Base-by-base conservation (phyloP, 371 early-diverging fungal genomes). In the Syncephalastrum racemosum region DNA sequence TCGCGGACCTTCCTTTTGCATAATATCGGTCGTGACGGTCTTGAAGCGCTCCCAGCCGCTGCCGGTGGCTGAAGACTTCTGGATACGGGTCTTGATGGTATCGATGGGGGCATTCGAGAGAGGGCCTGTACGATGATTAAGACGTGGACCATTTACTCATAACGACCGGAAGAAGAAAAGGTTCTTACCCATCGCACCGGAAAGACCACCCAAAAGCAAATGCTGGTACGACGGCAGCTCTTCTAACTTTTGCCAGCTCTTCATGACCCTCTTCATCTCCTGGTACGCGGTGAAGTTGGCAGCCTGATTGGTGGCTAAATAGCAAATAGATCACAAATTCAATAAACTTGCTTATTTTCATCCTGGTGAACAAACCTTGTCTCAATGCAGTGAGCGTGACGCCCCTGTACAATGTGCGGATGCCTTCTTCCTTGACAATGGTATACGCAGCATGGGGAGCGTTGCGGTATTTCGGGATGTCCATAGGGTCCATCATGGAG, bases 241-340 rank as follows among this genome's bases (percentile, higher is more conserved):
- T 23, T 88, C 87, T 45, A 89, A 62, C 51, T 81, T 80, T 72
- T 94, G 96, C 36, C 91, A 64, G 13, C 73, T 70, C 47, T 73
- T 68, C 2, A 80, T 79, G 13, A 62, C 63, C 41, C 81, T 86
- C 73, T 97, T 97, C 67, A 96, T 75, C 68, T 90, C 91, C 60
- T 96, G 94, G 79, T 97, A 98, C 39, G 90, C 92, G 6, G 98
- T 97, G 72, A 98, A 98, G 83, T 98, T 98, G 63, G 93, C 97
- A 39, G 97, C 98, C 75, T 98, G 98, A 79, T 98, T 98, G 51
- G 95, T 97, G 19, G 97, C 95, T 89, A 66, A 19, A 56, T 31
- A 20, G 13, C 10, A 49, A 13, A 13, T 23, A 36, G n/a, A 46
- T 16, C 15, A 58, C n/a, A 18, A 50, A 36, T 18, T 36, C 16